Conservation (phyloP, 192 early-diverging fungal species). For the Coemansia sp. region DNA sequence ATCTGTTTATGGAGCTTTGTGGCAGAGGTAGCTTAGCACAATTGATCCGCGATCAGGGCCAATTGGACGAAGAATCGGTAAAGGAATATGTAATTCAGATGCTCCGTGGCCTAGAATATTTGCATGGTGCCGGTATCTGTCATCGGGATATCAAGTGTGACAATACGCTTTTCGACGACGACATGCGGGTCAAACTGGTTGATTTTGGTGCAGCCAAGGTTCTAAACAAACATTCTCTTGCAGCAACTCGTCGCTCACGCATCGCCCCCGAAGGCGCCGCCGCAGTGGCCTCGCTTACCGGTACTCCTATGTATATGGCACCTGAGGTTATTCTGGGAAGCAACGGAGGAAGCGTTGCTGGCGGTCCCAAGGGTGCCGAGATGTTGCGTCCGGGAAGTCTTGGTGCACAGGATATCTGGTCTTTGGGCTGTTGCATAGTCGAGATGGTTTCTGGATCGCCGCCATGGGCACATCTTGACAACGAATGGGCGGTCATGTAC, state of each 20-base stretch:
- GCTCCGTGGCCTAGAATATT: constrained; percentile 78
- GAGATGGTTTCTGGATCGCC: constrained; percentile 89
- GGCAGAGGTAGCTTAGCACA: constrained; percentile 70
- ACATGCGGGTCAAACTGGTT: constrained; percentile 78
- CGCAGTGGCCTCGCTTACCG: constrained; percentile 50
- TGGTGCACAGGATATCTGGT: constrained; percentile 88
- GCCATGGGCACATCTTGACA: constrained; percentile 87
- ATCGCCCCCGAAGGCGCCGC: constrained; percentile 11
- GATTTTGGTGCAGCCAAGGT: constrained; percentile 93
- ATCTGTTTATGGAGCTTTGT: constrained; percentile 92
- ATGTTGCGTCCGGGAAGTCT: constrained; percentile 28
- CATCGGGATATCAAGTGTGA: constrained; percentile 89
- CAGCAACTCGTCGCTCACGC: constrained; percentile 42
- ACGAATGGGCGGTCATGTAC: constrained; percentile 95
- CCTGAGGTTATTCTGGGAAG: constrained; percentile 85
- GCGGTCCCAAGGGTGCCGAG: constrained; percentile 9
- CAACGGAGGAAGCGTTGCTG: constrained; percentile 57
- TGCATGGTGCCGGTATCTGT: constrained; percentile 80
- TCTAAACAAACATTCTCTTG: constrained; percentile 65
- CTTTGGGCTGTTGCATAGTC: constrained; percentile 84
- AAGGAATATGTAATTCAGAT: constrained; percentile 79
- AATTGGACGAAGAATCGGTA: constrained; percentile 73
- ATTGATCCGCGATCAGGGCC: constrained; percentile 72
- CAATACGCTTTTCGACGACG: constrained; percentile 79
- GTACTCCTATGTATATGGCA: constrained; percentile 61